These are phyloP conservation scores for Caloboletus firmus DNA, from an alignment of 1,284 basidiomycete species.

Conservation along the genomic window DNA sequence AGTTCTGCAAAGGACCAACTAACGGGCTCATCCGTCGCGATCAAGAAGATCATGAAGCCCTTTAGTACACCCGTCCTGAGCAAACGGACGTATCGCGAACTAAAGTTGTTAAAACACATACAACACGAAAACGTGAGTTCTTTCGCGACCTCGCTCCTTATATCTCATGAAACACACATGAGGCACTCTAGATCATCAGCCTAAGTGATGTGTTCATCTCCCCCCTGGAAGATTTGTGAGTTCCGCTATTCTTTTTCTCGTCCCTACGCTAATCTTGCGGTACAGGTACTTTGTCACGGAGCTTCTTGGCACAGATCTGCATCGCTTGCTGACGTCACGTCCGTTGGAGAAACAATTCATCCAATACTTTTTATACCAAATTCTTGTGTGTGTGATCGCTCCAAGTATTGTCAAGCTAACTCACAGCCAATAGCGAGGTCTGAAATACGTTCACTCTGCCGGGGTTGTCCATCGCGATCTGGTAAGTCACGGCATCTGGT, in stretches of 20 bases:
- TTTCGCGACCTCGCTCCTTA: not conserved
- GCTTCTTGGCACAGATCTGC: slow-evolving; percentile 95
- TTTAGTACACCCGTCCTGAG: slow-evolving; percentile 97
- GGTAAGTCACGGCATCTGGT: slow-evolving; percentile 42
- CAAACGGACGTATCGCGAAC: slow-evolving; percentile 97
- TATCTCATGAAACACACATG: slow-evolving; percentile 6
- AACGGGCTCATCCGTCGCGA: slow-evolving; percentile 91
- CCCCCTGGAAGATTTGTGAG: slow-evolving; percentile 93
- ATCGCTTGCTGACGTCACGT: slow-evolving; percentile 93
- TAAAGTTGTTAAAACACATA: slow-evolving; percentile 98
- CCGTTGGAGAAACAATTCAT: slow-evolving; percentile 99
- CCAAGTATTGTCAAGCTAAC: not conserved
- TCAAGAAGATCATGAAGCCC: slow-evolving; percentile 99
- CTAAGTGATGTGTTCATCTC: slow-evolving; percentile 99
- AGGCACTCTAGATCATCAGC: slow-evolving; percentile 82
- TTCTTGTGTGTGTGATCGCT: slow-evolving; percentile 63
- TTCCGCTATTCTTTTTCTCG: slow-evolving; percentile 10
- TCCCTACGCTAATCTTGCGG: not conserved
- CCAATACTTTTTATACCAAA: slow-evolving; percentile 99
- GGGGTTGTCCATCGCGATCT: slow-evolving; percentile 98
- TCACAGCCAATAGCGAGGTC: slow-evolving; percentile 67
- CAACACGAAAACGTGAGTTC: slow-evolving; percentile 91
- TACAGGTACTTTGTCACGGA: slow-evolving; percentile 98
- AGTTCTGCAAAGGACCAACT: slow-evolving; percentile 98
- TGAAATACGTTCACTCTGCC: slow-evolving; percentile 99